Evolutionary conservation across 2,329 filamentous ascomycete genomes (phyloP), one percentile per base, ranked within the genome.

Genomic region (Cladophialophora psammophila): DNA sequence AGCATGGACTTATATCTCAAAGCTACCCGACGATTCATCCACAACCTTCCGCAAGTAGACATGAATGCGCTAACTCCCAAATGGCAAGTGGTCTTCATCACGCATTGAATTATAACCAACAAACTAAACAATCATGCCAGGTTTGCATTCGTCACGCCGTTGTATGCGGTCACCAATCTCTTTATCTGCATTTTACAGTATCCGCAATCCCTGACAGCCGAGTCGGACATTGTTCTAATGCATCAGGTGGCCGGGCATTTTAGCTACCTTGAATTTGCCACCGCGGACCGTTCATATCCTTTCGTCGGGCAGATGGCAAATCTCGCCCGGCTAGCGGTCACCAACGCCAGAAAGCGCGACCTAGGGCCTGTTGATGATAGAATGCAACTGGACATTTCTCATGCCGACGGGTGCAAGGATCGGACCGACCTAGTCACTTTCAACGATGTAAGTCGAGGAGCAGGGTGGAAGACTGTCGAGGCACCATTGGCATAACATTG

Each of bases 231-330:
- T 13, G 32, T 36, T 13, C 13, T 35, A 31, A 35, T 56, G 54
- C 15, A 56, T 18, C 26, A 15, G 31, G 54, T 56, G 12, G 13
- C 31, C 32, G 54, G 54, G 9, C 32, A 38, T 10, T 18, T 56
- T 12, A 56, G n/a, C 32, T 56, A 56, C n/a, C 5, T 56, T 8
- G 54, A 56, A 40, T 40, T 10, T 12, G 36, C 36, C 36, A 38
- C 13, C 8, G 10, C 36, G 10, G 8, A 38, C 5, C 13, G 36
- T 13, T 38, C 36, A 9, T 38, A 38, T 13, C 36, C 10, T 38
- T 38, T 9, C 36, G 36, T 12, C 9, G 36, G 36, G 13, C 36
- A 38, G 36, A 38, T 38, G 3, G 36, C 36, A 3, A 38, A 38
- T 38, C 8, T 38, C 3, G 36, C 36, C 36, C 36, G 36, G 36